Conservation (phyloP, 2,329 filamentous ascomycete genomes). For the Lizonia empirigonia region DNA sequence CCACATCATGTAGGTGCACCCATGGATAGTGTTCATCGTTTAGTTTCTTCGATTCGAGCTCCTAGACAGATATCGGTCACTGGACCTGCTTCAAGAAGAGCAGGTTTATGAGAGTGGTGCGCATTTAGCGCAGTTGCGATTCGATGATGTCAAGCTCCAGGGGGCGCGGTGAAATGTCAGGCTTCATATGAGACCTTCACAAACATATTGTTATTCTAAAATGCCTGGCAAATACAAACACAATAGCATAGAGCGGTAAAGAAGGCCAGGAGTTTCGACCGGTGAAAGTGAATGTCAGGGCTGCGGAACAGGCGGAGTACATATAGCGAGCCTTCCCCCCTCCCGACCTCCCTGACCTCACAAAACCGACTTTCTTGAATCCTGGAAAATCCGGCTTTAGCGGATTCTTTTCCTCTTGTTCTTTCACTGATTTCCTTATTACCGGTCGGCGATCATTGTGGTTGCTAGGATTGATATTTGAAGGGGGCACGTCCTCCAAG, state of each 20-base stretch:
- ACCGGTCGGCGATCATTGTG: constrained; percentile 14
- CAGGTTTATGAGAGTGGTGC: neutral
- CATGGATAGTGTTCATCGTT: neutral
- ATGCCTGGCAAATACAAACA: too few species aligned
- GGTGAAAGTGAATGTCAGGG: constrained; percentile 20
- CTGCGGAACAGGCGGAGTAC: constrained; percentile 17
- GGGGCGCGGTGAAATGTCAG: neutral
- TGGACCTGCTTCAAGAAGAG: neutral
- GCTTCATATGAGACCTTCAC: neutral
- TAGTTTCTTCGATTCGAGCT: neutral
- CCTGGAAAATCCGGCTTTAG: neutral
- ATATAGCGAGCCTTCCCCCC: constrained; percentile 8
- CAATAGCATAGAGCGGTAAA: neutral
- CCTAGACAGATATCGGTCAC: neutral
- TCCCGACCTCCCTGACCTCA: constrained; percentile 11
- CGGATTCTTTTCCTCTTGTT: neutral
- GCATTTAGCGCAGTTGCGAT: neutral
- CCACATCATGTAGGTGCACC: neutral
- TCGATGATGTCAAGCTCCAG: neutral
- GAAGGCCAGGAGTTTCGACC: neutral
- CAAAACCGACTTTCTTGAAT: constrained; percentile 11
- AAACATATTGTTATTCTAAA: neutral
- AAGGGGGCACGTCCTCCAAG: constrained; percentile 21
- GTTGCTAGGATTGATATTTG: constrained; percentile 21
- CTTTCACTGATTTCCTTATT: neutral